These are phyloP conservation scores for Macrophomina pseudophaseolina DNA, from an alignment of 2,329 filamentous ascomycete genomes.

Conservation along the genomic window DNA sequence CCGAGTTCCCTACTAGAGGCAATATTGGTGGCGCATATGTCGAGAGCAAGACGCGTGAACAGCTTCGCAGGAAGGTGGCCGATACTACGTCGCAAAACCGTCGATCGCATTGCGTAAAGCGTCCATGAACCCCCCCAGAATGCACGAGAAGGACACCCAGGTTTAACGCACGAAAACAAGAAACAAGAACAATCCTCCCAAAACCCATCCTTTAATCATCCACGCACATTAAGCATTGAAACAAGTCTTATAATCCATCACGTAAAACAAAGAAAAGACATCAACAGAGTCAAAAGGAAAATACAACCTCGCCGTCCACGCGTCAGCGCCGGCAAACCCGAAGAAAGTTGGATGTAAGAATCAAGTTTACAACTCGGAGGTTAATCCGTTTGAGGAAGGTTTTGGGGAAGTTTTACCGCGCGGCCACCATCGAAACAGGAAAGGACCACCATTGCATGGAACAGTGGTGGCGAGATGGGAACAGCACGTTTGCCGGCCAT, in stretches of 20 bases:
- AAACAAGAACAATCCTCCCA: neutral
- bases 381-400: constrained; percentile 9
- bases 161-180: neutral
- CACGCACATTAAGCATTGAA: constrained; percentile 23
- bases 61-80: neutral
- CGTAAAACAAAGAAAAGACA: constrained; percentile 9
- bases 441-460: neutral
- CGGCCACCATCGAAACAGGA: constrained; percentile 8
- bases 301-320: neutral
- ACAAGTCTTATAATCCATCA: constrained; percentile 1
- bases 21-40: neutral
- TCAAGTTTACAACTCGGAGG: constrained; percentile 8
- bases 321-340: neutral
- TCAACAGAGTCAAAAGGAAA: neutral
- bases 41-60: neutral
- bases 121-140: constrained; percentile 1
- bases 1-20: neutral
- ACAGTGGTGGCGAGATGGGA: neutral
- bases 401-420: neutral
- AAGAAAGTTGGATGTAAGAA: constrained; percentile 10
- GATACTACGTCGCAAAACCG: constrained; percentile 1
- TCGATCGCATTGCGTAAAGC: neutral
- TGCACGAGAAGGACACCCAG: neutral
- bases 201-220: constrained; percentile 14
- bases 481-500: constrained; percentile 16